A percentile compares a stretch with the other conserved stretches of the same genome.
Evolutionary conservation across 306 rosid genomes (phyloP).

Genomic region (Psophocarpus tetragonolobus): DNA sequence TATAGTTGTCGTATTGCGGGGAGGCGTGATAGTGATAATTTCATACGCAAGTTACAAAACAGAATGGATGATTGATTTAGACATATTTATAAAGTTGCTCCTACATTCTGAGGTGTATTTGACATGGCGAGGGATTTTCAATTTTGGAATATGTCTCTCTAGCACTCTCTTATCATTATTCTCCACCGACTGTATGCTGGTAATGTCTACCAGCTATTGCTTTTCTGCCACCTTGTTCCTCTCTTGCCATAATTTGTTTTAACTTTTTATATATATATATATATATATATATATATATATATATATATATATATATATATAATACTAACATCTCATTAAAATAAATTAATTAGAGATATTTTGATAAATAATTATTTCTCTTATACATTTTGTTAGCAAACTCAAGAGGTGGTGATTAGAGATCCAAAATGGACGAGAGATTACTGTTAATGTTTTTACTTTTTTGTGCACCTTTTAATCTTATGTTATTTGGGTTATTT

Average conservation of each 20-base stretch:
- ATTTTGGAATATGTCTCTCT: background rate
- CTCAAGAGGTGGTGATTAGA: too few species aligned
- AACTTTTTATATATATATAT: too few species aligned
- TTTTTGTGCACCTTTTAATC: too few species aligned
- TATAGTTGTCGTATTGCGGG: slow-evolving; percentile 2
- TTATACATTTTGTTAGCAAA: too few species aligned
- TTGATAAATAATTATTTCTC: too few species aligned
- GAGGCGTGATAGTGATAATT: background rate
- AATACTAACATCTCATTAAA: too few species aligned
- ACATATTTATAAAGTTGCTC: background rate
- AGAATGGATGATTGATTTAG: background rate
- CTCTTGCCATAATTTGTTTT: background rate
- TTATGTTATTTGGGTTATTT: too few species aligned
- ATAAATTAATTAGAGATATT: too few species aligned
- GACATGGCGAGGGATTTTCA: background rate
- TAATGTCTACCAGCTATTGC: background rate
- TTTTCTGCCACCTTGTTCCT: background rate
- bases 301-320: too few species aligned
- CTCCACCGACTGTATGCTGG: background rate
- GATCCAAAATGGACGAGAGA: too few species aligned
- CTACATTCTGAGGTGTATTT: background rate
- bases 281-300: too few species aligned
- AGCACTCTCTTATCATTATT: background rate
- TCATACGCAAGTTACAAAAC: background rate
- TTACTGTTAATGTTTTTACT: too few species aligned